Evolutionary conservation across 148 eudicot genomes (phyloP), one percentile per base, ranked within the genome.

Genomic region (Chenopodium suecicum): DNA sequence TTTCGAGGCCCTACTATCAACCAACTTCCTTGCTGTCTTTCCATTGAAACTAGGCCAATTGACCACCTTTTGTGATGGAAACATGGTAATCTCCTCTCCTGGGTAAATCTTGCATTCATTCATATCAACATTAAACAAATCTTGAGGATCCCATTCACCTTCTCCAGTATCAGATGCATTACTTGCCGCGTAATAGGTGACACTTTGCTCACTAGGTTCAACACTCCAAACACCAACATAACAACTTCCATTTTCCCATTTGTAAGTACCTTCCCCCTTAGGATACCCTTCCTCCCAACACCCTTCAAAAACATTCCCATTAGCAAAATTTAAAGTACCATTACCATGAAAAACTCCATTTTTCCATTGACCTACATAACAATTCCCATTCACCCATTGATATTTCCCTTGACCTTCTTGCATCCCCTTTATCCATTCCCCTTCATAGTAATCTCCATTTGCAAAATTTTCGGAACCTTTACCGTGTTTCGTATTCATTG

Each of bases 341-440:
- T 78, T 86, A 5, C 98, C 98, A 83, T 84, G 83, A 84, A 92
- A 89, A 22, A 25, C 37, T 23, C 97, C 98, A 66, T 76, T 80
- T 80, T 78, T 90, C 94, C 97, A 94, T 37, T 86, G 85, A 46
- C 98, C 98, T 23, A 83, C 85, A 75, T 92, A 94, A 70, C 73
- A 85, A 78, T 87, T 86, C 68, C 97, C 98, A 80, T 90, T 88
- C 29, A 6, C 78, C 98, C 98, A 94, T 32, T 85, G 87, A 80
- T 94, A 94, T 78, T 82, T 86, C 12, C 98, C 98, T 22, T 89
- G 77, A 1, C 98, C 98, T 48, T 94, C 92, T 27, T 89, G 94
- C 77, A 86, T 23, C 2, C 94, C 97, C 46, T 79, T 81, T 0
- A 81, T 75, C 98, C 98, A 94, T n/a, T 90, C 94, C 2, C 98